Evolutionary conservation across 106 monocot species (phyloP).

Genomic region (Dioscorea alata): DNA sequence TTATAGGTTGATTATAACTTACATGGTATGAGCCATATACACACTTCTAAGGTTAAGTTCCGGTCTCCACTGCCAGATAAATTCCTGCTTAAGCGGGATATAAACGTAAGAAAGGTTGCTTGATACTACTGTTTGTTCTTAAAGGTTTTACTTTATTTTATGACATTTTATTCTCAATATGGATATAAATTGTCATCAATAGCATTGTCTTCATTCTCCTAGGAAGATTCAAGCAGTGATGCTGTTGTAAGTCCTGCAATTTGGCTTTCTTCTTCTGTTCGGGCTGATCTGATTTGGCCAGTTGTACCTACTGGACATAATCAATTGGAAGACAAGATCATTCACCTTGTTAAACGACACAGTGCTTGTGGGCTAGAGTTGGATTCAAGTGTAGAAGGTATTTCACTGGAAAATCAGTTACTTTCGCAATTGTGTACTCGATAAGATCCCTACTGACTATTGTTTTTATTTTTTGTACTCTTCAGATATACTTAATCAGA

Average conservation of each 20-base stretch:
- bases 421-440: too few species aligned
- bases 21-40: constrained; percentile 91
- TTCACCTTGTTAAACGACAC: constrained; percentile 42
- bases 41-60: constrained; percentile 66
- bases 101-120: constrained; percentile 5
- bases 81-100: constrained; percentile 14
- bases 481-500: constrained; percentile 86
- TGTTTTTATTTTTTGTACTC: constrained; percentile 14
- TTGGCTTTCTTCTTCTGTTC: constrained; percentile 71
- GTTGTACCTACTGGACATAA: constrained; percentile 13
- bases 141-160: neutral
- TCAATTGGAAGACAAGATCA: constrained; percentile 7
- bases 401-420: neutral
- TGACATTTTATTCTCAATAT: neutral
- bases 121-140: constrained; percentile 8
- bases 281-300: constrained; percentile 39
- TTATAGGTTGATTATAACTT: constrained; percentile 87
- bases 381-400: constrained; percentile 80
- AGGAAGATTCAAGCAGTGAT: constrained; percentile 46
- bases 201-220: constrained; percentile 11
- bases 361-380: constrained; percentile 79
- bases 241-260: constrained; percentile 23
- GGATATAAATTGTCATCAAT: neutral
- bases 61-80: constrained; percentile 56
- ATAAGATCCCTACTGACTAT: neutral